Conservation (phyloP, 306 rosid genomes). For the Dalbergia cochinchinensis region DNA sequence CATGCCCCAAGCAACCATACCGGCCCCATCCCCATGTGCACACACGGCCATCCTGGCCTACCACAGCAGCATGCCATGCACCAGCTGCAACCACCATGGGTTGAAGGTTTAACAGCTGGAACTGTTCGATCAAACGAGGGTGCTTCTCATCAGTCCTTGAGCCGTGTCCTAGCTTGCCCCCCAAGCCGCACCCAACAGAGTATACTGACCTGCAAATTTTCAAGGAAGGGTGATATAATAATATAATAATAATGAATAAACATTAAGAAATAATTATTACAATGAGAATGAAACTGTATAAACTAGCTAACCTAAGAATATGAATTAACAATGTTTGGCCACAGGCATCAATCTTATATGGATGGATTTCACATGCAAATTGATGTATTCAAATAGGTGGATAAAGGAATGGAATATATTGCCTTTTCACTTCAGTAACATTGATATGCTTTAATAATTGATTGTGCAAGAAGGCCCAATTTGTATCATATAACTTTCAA, state of each 20-base stretch:
- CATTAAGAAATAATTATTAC: conserved; percentile 21
- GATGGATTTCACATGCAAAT: conserved; percentile 14
- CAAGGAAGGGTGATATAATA: conserved; percentile 21
- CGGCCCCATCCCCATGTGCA: conserved; percentile 99
- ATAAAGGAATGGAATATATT: not conserved
- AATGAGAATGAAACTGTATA: conserved; percentile 25
- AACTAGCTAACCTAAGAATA: conserved; percentile 11
- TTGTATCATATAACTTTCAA: not conserved
- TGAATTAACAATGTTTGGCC: conserved; percentile 11
- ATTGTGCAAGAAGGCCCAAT: not conserved
- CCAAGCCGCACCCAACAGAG: conserved; percentile 98
- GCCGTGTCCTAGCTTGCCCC: conserved; percentile 98
- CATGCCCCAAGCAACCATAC: conserved; percentile 95
- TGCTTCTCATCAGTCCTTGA: conserved; percentile 80
- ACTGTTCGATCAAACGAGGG: conserved; percentile 84
- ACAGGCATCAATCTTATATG: not conserved
- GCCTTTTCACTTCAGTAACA: not conserved
- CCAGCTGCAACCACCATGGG: conserved; percentile 92
- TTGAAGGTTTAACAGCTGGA: conserved; percentile 76
- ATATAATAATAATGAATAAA: not conserved
- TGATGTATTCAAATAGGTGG: not conserved
- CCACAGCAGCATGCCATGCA: conserved; percentile 99
- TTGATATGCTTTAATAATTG: not conserved
- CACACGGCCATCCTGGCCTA: conserved; percentile 90
- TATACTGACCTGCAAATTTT: conserved; percentile 77